Conservation (phyloP, 192 early-diverging fungal species). For the Backusella macrospora region DNA sequence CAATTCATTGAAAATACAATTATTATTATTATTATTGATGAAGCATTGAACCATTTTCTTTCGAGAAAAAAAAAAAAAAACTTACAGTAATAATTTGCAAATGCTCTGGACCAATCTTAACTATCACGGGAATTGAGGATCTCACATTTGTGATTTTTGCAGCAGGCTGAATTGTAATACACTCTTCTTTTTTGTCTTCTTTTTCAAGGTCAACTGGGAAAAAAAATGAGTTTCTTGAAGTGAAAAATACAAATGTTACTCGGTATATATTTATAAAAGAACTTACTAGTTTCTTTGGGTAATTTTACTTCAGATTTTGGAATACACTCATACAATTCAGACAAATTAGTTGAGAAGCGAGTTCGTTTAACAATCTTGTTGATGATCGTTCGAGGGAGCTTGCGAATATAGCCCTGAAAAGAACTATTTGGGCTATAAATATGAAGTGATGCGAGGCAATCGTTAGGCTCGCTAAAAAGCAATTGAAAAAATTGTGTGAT, state of each 20-base stretch:
- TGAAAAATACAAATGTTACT: conserved; percentile 33
- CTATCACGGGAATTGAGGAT: conserved; percentile 66
- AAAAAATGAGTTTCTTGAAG: conserved; percentile 58
- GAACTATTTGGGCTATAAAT: conserved; percentile 79
- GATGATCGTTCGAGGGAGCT: conserved; percentile 46
- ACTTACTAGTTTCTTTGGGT: conserved; percentile 64
- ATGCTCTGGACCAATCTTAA: conserved; percentile 78
- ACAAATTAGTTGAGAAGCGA: conserved; percentile 64
- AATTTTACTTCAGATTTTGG: conserved; percentile 69
- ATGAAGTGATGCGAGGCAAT: conserved; percentile 67
- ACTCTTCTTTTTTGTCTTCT: conserved; percentile 68
- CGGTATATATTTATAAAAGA: conserved; percentile 34
- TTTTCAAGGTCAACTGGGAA: conserved; percentile 64
- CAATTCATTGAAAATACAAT: neutral
- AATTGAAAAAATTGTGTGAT: conserved; percentile 69
- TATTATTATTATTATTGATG: neutral
- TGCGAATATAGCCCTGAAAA: conserved; percentile 68
- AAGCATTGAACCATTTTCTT: conserved; percentile 1
- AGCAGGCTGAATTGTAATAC: conserved; percentile 63
- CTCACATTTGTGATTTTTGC: conserved; percentile 63
- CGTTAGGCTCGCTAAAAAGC: conserved; percentile 60
- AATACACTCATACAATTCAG: conserved; percentile 75
- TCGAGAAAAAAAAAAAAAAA: neutral
- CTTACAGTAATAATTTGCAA: conserved; percentile 75
- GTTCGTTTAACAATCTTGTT: conserved; percentile 62